Percentiles rank a stretch among this genome's conserved stretches.
Conservation (phyloP, 768 basidiomycete genomes). For the Fistulinella prunicolor region DNA sequence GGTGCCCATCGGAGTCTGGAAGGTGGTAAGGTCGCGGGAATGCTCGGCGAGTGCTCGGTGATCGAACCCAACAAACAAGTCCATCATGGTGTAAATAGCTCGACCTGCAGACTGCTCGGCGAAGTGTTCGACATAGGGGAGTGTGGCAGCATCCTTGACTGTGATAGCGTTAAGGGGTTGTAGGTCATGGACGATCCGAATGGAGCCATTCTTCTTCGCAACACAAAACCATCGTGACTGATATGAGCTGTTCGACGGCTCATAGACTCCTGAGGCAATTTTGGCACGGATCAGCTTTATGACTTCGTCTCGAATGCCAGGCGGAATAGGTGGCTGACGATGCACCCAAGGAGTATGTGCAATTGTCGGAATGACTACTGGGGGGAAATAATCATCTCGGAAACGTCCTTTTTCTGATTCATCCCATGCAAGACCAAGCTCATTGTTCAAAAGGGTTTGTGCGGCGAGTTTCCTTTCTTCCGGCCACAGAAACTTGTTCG, state of each 20-base stretch:
- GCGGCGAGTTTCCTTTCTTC: no score
- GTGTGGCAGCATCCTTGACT: no score
- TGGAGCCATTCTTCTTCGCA: no score
- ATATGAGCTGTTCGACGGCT: slow-evolving; percentile 39
- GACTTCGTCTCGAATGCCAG: slow-evolving; percentile 24
- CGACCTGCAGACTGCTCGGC: no score
- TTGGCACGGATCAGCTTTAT: slow-evolving; percentile 34
- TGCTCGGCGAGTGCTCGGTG: not conserved
- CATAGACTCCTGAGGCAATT: slow-evolving; percentile 38
- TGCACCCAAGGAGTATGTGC: slow-evolving; percentile 35
- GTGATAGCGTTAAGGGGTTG: no score
- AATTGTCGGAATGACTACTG: slow-evolving; percentile 33
- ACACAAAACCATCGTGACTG: slow-evolving; percentile 37
- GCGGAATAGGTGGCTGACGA: slow-evolving; percentile 30
- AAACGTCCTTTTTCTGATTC: slow-evolving; percentile 37
- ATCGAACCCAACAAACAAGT: no score
- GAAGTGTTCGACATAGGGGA: no score
- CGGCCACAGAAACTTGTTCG: no score
- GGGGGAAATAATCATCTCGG: slow-evolving; percentile 31
- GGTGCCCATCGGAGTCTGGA: slow-evolving; percentile 39
- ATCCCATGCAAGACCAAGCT: slow-evolving; percentile 39
- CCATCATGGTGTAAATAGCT: no score
- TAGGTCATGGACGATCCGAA: no score
- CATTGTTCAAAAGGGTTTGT: slow-evolving; percentile 30
- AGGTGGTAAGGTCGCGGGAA: slow-evolving; percentile 40